Evolutionary conservation across 345 rosid genomes (phyloP).

Genomic region (Murraya koenigii): DNA sequence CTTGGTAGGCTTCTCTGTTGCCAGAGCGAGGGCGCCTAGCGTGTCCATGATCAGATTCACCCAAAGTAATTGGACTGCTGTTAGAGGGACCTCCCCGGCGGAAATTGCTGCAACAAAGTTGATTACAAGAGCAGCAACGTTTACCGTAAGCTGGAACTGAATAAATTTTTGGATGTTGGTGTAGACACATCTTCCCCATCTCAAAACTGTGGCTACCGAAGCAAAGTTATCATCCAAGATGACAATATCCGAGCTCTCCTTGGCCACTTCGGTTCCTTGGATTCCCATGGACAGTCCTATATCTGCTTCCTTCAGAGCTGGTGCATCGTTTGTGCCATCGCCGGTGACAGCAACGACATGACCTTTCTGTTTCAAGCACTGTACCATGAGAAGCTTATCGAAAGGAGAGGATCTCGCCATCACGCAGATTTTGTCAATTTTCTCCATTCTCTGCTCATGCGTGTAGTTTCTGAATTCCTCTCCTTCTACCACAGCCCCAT

Average conservation of each 20-base stretch:
- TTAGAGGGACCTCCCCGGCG: slow-evolving; percentile 62
- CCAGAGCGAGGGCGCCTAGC: slow-evolving; percentile 69
- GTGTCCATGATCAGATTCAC: slow-evolving; percentile 83
- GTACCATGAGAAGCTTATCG: slow-evolving; percentile 77
- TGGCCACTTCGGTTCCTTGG: slow-evolving; percentile 77
- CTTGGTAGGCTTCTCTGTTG: slow-evolving; percentile 61
- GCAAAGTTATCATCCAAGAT: slow-evolving; percentile 74
- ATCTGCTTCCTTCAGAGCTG: slow-evolving; percentile 71
- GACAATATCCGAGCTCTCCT: slow-evolving; percentile 78
- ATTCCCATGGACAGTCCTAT: slow-evolving; percentile 81
- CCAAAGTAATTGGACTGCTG: slow-evolving; percentile 73
- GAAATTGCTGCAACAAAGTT: slow-evolving; percentile 76
- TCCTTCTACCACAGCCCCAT: slow-evolving; percentile 57
- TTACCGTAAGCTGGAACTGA: slow-evolving; percentile 74
- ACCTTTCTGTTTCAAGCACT: slow-evolving; percentile 62
- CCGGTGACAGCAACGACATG: slow-evolving; percentile 79
- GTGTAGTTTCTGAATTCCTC: slow-evolving; percentile 48
- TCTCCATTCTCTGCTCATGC: slow-evolving; percentile 40
- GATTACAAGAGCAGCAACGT: slow-evolving; percentile 62
- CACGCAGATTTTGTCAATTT: slow-evolving; percentile 54
- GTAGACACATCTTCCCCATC: slow-evolving; percentile 81
- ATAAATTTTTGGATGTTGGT: slow-evolving; percentile 76
- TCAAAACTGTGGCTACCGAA: slow-evolving; percentile 57
- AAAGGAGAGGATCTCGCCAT: slow-evolving; percentile 82
- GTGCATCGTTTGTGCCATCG: slow-evolving; percentile 81